Conservation (phyloP, 257 asterid species). For the Haberlea rhodopensis region DNA sequence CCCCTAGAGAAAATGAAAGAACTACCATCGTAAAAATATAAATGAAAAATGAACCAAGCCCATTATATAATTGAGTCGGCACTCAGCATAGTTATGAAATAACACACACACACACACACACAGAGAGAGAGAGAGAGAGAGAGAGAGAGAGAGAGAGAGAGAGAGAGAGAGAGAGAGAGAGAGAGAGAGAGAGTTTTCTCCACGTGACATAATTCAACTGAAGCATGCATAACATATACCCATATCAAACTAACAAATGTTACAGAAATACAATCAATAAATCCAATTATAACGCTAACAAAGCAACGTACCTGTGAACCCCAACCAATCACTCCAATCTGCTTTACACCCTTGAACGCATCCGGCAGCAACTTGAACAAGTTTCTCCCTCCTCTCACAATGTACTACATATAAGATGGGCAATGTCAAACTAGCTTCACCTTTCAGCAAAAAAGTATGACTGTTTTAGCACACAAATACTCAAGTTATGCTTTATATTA, state of each 20-base stretch:
- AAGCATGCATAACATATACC: neutral
- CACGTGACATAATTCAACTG: neutral
- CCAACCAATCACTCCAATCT: conserved; percentile 98
- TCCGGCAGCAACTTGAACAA: conserved; percentile 80
- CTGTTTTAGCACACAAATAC: conserved; percentile 5
- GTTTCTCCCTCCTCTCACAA: conserved; percentile 96
- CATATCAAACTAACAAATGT: neutral
- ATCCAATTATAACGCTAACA: neutral
- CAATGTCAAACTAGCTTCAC: neutral
- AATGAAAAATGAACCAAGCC: neutral
- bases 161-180: too few species aligned
- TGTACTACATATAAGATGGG: conserved; percentile 49
- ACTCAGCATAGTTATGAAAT: conserved; percentile 13
- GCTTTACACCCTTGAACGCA: conserved; percentile 90
- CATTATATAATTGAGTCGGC: neutral
- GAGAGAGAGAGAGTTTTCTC: too few species aligned
- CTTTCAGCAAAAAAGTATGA: conserved; percentile 1
- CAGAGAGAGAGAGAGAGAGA: too few species aligned
- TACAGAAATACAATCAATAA: neutral
- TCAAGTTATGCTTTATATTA: neutral
- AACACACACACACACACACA: neutral
- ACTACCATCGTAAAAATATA: neutral
- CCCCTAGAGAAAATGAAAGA: conserved; percentile 46
- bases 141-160: too few species aligned
- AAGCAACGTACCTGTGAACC: conserved; percentile 73